phyloP scores from a whole-genome alignment of 306 rosid species.

The Alnus glutinosa region DNA sequence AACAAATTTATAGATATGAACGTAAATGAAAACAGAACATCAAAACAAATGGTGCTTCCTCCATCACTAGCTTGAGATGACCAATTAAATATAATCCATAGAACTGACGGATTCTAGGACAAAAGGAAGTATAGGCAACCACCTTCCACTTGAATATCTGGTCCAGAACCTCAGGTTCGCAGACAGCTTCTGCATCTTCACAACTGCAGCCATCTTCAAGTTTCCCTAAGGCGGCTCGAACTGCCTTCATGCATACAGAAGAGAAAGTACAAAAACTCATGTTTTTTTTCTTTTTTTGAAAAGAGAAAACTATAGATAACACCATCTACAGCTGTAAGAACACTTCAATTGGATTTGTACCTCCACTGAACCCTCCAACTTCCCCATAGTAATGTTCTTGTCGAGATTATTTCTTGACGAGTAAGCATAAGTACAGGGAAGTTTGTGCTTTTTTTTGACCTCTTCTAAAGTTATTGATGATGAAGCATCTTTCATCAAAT shows the following conservation, averaged over 20 bases:
- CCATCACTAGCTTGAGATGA: conserved; percentile 12
- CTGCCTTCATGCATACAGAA: conserved; percentile 51
- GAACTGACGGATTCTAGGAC: neutral
- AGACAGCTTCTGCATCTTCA: conserved; percentile 76
- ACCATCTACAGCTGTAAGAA: neutral
- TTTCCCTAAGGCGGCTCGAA: conserved; percentile 73
- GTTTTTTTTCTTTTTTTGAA: neutral
- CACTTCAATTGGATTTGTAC: conserved; percentile 35
- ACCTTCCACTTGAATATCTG: conserved; percentile 91
- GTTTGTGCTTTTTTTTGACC: conserved; percentile 53
- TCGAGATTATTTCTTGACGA: conserved; percentile 52
- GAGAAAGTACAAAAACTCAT: neutral
- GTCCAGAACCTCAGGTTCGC: conserved; percentile 62
- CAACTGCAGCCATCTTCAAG: conserved; percentile 60
- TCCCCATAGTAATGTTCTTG: conserved; percentile 71
- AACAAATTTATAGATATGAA: neutral
- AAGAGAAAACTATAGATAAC: conserved; percentile 1
- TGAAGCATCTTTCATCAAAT: conserved; percentile 59
- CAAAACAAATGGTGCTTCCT: neutral
- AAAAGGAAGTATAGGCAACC: conserved; percentile 21
- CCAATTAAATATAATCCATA: conserved; percentile 13
- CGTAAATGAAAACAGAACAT: neutral
- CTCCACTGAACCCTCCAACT: conserved; percentile 82
- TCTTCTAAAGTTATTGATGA: conserved; percentile 62
- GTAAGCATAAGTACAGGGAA: conserved; percentile 53